Percentiles rank a stretch among this genome's conserved stretches.
phyloP scores from a whole-genome alignment of 2,329 filamentous ascomycete genomes.

The Trichophyton benhamiae region DNA sequence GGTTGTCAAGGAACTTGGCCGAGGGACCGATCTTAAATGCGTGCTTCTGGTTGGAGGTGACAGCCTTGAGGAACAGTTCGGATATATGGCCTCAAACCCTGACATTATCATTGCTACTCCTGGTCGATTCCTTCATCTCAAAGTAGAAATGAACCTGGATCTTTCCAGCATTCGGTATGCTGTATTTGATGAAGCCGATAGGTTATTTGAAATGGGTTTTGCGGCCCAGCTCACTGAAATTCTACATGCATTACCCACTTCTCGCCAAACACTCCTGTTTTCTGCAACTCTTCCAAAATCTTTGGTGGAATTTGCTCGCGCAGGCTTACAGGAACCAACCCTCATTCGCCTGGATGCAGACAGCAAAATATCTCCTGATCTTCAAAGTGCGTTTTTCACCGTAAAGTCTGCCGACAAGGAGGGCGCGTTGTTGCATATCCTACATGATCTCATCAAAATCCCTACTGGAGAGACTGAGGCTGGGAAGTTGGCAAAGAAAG shows the following conservation, averaged over 20 bases:
- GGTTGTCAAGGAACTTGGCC: slow-evolving; percentile 86
- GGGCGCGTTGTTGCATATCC: slow-evolving; percentile 73
- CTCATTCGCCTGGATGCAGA: slow-evolving; percentile 86
- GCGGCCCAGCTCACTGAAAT: slow-evolving; percentile 88
- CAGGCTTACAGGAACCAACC: slow-evolving; percentile 82
- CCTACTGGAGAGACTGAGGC: slow-evolving; percentile 54
- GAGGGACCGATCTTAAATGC: slow-evolving; percentile 82
- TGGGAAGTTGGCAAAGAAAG: slow-evolving; percentile 33
- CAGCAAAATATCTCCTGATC: slow-evolving; percentile 86
- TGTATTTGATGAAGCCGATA: slow-evolving; percentile 94
- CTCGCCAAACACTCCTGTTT: slow-evolving; percentile 82
- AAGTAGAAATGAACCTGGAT: slow-evolving; percentile 90
- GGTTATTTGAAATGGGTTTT: slow-evolving; percentile 98
- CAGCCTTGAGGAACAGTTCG: slow-evolving; percentile 88
- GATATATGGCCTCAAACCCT: slow-evolving; percentile 82
- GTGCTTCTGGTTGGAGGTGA: slow-evolving; percentile 89
- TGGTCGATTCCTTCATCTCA: slow-evolving; percentile 87
- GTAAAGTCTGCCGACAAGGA: slow-evolving; percentile 91
- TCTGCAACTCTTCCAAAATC: slow-evolving; percentile 91
- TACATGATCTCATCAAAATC: slow-evolving; percentile 88
- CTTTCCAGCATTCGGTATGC: slow-evolving; percentile 86
- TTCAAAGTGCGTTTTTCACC: slow-evolving; percentile 91
- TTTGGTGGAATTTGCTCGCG: slow-evolving; percentile 87
- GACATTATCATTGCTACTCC: slow-evolving; percentile 97
- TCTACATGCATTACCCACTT: slow-evolving; percentile 69